Evolutionary conservation across 169 alveolate genomes (phyloP).

Genomic region (Eimeria brunetti): DNA sequence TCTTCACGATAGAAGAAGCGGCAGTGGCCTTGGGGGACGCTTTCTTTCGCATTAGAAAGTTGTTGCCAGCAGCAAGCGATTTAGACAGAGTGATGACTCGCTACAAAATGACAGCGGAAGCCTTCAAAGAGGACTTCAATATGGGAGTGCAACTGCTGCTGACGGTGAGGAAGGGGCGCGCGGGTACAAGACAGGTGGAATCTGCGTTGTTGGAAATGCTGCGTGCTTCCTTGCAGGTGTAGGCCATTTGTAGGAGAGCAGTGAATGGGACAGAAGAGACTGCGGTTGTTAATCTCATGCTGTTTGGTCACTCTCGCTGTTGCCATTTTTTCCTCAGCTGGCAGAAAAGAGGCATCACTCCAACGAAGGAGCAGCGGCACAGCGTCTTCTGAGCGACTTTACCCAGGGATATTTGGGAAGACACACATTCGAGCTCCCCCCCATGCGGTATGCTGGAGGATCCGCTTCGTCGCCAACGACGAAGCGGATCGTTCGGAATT

Average conservation of each 20-base stretch:
- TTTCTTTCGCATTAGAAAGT: slow-evolving; percentile 39
- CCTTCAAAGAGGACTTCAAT: slow-evolving; percentile 1
- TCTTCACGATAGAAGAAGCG: slow-evolving; percentile 70
- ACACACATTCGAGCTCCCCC: slow-evolving; percentile 88
- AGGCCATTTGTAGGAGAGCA: too few relatives aligned
- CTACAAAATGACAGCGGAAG: slow-evolving; percentile 48
- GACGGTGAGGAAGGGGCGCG: slow-evolving; percentile 25
- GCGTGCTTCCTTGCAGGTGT: neutral
- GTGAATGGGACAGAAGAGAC: neutral
- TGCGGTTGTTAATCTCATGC: neutral
- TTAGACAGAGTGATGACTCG: slow-evolving; percentile 47
- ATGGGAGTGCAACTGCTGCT: slow-evolving; percentile 63
- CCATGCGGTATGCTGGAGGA: slow-evolving; percentile 60
- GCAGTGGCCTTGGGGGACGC: slow-evolving; percentile 79
- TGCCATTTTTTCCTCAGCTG: slow-evolving; percentile 71
- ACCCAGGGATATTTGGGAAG: slow-evolving; percentile 88
- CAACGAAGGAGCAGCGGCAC: slow-evolving; percentile 86
- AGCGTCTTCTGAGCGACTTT: slow-evolving; percentile 88
- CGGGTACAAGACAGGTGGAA: neutral
- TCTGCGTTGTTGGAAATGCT: neutral
- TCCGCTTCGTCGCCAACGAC: neutral
- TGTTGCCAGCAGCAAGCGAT: slow-evolving; percentile 77
- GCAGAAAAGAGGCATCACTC: slow-evolving; percentile 83
- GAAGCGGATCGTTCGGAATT: neutral
- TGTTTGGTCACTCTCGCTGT: neutral